Base-by-base conservation (phyloP, 257 asterid genomes). In the Przewalskia tangutica region DNA sequence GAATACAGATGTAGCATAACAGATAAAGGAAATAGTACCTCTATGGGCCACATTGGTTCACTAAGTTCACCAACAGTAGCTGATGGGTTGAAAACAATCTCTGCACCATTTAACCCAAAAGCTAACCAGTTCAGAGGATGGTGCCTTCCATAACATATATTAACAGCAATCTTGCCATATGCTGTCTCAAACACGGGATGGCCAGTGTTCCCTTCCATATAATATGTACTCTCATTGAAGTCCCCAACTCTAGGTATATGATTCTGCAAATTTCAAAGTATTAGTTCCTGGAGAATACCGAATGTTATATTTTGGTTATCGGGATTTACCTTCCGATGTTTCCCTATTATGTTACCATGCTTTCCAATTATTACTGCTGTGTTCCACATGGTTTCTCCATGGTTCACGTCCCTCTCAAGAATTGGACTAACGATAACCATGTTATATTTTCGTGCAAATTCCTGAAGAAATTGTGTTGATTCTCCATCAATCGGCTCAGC, bases 11-110 rank as follows among this genome's bases (percentile, higher is more conserved):
- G 7, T 20, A 48, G 60, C 78, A 48, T 48, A 73, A 48, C 11
- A 18, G 48, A 34, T 38, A 6, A 68, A 18, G 11, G 68, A 67
- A 79, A 60, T 5, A 79, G 64, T 89, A 95, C 99, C 99, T 95
- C 99, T 32, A 95, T 88, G 83, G 99, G 94, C 99, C 99, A 95
- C 99, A 95, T 95, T 48, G 99, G 98, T 91, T 95, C 99, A 51
- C 99, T 95, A 85, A 95, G 98, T 85, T 93, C 99, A 65, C 98
- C 99, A 46, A 95, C 99, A 32, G 98, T 95, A 78, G 99, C 98
- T 8, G 99, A 93, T 20, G 99, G 99, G 85, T 95, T 94, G 81
- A 95, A 94, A 73, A 95, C 94, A 80, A 95, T 94, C 89, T 95
- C 99, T 13, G 99, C 99, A 1, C 98, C 98, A 75, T 95, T 95